phyloP scores from a whole-genome alignment of 768 basidiomycete species.

The Jaapia argillacea region DNA sequence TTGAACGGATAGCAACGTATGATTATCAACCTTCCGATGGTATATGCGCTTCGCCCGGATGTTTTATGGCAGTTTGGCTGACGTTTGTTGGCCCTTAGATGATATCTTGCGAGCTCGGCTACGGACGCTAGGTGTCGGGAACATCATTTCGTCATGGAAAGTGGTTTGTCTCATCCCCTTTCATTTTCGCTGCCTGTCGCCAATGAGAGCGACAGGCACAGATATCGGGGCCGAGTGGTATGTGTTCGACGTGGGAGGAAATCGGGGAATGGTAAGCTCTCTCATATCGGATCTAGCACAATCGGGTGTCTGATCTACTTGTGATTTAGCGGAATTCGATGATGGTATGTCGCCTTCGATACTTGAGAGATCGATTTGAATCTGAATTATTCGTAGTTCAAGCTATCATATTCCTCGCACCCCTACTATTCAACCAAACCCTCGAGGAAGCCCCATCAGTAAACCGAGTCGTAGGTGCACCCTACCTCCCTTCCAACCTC shows the following conservation, averaged over 20 bases:
- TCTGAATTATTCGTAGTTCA: conserved; percentile 33
- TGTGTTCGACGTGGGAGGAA: conserved; percentile 64
- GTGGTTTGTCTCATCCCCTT: no score
- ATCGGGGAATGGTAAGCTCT: conserved; percentile 34
- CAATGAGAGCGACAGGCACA: conserved; percentile 9
- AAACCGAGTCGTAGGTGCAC: conserved; percentile 52
- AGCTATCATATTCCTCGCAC: conserved; percentile 78
- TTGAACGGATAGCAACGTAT: conserved; percentile 41
- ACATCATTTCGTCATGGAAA: conserved; percentile 50
- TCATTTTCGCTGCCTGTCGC: no score
- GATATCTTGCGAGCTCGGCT: conserved; percentile 72
- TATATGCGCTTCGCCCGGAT: no score
- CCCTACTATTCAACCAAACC: conserved; percentile 62
- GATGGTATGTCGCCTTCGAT: conserved; percentile 30
- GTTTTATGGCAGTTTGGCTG: no score
- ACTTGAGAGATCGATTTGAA: neutral
- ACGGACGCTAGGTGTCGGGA: conserved; percentile 66
- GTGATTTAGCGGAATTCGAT: conserved; percentile 69
- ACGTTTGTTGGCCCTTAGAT: conserved; percentile 19
- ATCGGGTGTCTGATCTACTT: neutral
- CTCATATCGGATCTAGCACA: conserved; percentile 21
- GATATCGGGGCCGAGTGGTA: conserved; percentile 47
- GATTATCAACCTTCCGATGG: conserved; percentile 59
- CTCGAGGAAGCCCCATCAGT: conserved; percentile 59
- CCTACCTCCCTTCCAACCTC: no score